Percentiles rank a stretch among this genome's conserved stretches.
These are phyloP conservation scores for Scenedesmus sp. DNA, from an alignment of 163 green algal genomes.

Conservation along the genomic window DNA sequence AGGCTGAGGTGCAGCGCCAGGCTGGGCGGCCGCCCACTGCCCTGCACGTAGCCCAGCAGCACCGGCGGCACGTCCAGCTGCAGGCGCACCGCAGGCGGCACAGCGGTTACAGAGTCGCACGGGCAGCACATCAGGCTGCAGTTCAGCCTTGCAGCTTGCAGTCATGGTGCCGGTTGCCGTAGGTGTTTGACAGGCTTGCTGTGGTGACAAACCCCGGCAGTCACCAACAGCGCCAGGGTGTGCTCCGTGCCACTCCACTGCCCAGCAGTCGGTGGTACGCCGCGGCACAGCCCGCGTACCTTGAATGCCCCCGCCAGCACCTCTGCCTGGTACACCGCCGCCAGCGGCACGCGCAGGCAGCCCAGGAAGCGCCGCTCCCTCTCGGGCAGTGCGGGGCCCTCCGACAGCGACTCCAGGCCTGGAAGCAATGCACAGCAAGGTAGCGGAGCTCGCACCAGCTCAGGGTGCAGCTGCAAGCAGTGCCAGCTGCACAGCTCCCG, in stretches of 20 bases:
- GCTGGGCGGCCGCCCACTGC: slow-evolving; percentile 57
- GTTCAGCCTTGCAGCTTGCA: neutral
- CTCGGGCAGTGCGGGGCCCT: slow-evolving; percentile 56
- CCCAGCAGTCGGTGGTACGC: neutral
- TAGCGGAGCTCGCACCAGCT: neutral
- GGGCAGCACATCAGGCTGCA: neutral
- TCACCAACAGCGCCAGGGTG: neutral
- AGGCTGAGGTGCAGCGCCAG: slow-evolving; percentile 64
- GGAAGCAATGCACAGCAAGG: neutral
- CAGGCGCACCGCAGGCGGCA: neutral
- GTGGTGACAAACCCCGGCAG: too few relatives aligned
- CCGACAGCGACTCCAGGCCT: slow-evolving; percentile 30
- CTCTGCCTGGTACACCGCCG: slow-evolving; percentile 68
- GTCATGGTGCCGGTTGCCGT: neutral
- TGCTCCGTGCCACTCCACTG: neutral
- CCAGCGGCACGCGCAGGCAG: slow-evolving; percentile 66
- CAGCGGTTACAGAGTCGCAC: neutral
- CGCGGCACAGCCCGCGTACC: slow-evolving; percentile 35
- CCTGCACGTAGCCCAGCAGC: slow-evolving; percentile 67
- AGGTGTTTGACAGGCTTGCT: neutral
- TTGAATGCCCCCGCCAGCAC: slow-evolving; percentile 67
- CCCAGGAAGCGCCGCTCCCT: slow-evolving; percentile 72
- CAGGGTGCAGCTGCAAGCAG: too few relatives aligned
- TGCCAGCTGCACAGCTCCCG: too few relatives aligned
- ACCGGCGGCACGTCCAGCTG: slow-evolving; percentile 59